These are phyloP conservation scores for Fomitopsis schrenkii DNA, from an alignment of 1,284 basidiomycete species.

Conservation along the genomic window DNA sequence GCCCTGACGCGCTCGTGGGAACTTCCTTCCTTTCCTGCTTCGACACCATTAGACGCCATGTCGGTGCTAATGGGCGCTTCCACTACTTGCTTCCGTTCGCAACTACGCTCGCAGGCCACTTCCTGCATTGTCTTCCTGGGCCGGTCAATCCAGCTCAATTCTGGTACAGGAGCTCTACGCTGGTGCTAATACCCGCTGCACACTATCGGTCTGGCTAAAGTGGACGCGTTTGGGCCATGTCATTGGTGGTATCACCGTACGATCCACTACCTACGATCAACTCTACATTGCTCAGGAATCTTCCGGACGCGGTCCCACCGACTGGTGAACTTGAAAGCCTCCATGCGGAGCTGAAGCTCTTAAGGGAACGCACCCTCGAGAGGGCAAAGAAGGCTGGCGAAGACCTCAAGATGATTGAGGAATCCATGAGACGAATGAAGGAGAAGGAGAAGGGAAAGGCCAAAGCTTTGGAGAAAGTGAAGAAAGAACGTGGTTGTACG, in stretches of 20 bases:
- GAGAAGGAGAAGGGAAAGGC: slow-evolving; percentile 76
- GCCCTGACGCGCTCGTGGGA: slow-evolving; percentile 12
- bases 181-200: slow-evolving; percentile 2
- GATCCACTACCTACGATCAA: slow-evolving; percentile 40
- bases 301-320: slow-evolving; percentile 60
- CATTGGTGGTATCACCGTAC: slow-evolving; percentile 48
- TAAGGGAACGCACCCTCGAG: slow-evolving; percentile 52
- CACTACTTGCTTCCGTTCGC: slow-evolving; percentile 21
- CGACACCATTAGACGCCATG: neutral
- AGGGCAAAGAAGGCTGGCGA: slow-evolving; percentile 65
- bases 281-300: slow-evolving; percentile 55
- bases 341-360: slow-evolving; percentile 51
- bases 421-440: slow-evolving; percentile 65
- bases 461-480: slow-evolving; percentile 61
- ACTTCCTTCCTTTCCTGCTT: neutral
- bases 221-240: slow-evolving; percentile 22
- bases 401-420: slow-evolving; percentile 64
- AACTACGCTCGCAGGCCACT: slow-evolving; percentile 13
- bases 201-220: slow-evolving; percentile 8
- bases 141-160: slow-evolving; percentile 4
- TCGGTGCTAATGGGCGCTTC: slow-evolving; percentile 14
- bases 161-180: neutral
- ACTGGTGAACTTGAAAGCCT: slow-evolving; percentile 70
- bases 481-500: slow-evolving; percentile 70
- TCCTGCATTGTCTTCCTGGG: slow-evolving; percentile 3